Base-by-base conservation (phyloP, 208 protist species). In the Strigomonas culicis region DNA sequence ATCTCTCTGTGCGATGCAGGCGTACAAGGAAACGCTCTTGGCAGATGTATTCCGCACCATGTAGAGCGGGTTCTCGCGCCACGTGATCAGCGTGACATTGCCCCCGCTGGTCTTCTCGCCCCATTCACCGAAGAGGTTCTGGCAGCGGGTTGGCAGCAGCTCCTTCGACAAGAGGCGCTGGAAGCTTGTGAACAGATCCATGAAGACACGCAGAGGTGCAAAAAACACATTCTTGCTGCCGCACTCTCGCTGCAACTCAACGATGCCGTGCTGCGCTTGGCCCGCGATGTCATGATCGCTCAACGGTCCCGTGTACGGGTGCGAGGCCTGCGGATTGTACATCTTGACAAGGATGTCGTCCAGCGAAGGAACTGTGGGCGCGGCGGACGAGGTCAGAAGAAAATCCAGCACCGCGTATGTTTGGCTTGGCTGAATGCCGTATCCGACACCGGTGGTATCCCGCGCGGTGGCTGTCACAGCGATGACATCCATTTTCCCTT, bases 1-100 rank as follows among this genome's bases (percentile, higher is more conserved):
- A 53, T 94, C 88, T 17, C 76, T 79, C 70, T 92, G 88, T 2
- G 77, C 63, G 46, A 92, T 76, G 70, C 84, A 82, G 41, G 74
- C 77, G 24, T 86, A 72, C 25, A 92, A 63, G 60, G 88, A 75
- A 22, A 90, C 46, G 24, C 73, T 72, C 0, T 78, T 74, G 1
- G 86, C 69, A 7, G 51, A 24, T 3, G 32, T 10, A 30, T 70
- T 70, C 17, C 46, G 6, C 13, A 70, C 28, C 27, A 51, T 8
- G 44, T 70, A 70, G 11, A 70, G 39, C 11, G 64, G 64, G 53
- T 70, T 70, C 10, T 70, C 22, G 10, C 64, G 55, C 64, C 64
- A 70, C 2, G 64, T 50, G 19, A 53, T 46, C n/a, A 70, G 28
- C 1, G 53, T 28, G n/a, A 55, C 7, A 55, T 62, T 63, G 27